Base-by-base conservation (phyloP, 2,329 filamentous ascomycete species). In the Fusarium tuaranense region DNA sequence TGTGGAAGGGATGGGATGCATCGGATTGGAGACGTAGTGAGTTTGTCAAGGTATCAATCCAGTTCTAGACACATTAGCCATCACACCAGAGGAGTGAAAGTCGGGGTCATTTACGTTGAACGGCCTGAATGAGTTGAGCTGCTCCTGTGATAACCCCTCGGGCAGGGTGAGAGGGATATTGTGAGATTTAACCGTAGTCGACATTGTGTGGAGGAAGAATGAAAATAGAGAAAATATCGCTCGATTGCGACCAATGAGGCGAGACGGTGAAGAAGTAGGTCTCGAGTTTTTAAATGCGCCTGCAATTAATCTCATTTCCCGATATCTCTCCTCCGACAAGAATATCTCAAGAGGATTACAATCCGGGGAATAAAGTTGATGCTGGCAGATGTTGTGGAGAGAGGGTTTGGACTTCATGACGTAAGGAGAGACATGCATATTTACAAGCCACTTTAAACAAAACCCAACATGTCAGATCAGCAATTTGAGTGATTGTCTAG, bases 1-100 rank as follows among this genome's bases (percentile, higher is more conserved):
- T 14, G 80, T 89, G 84, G 83, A 91, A 91, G 8, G 88, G 86
- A 75, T 90, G 88, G 20, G 80, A 72, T 5, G 81, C 44, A 65
- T 82, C 76, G 18, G 76, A 70, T 74, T 90, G 89, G 0, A 87
- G 83, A 20, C 79, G 65, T 38, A 90, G 85, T 20, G 88, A 89
- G 59, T 76, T 81, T 22, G 81, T 82, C 38, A 90, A 80, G 16
- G 83, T 88, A 4, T 79, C 73, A 67, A 89, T 80, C 89, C 89
- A 91, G 58, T 81, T 82, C 88, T 89, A 25, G 1, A 7, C 2
- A 7, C 9, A 22, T 68, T n/a, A 64, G 62, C 9, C 30, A 16
- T 8, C 1, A 7, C 4, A n/a, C 7, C n/a, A 36, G 4, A 32
- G 20, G 7, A 34, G 4, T 13, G 13, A 38, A 14, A 16, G n/a